These are phyloP conservation scores for Dothistroma septosporum DNA, from an alignment of 2,329 filamentous ascomycete species.

Conservation along the genomic window DNA sequence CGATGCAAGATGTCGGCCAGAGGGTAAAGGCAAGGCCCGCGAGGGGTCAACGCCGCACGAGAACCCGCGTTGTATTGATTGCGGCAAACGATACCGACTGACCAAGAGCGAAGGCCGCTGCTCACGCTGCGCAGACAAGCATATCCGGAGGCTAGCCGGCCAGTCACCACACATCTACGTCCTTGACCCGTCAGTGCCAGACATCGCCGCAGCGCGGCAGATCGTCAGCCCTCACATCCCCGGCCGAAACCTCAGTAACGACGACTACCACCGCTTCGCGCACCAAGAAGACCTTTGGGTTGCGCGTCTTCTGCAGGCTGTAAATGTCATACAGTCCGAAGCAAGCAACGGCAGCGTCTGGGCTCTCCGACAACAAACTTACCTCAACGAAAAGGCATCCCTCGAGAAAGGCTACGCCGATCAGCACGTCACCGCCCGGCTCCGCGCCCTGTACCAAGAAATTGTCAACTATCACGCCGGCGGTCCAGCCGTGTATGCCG, in stretches of 20 bases:
- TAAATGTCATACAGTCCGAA: slow-evolving; percentile 13
- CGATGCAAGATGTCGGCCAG: not conserved
- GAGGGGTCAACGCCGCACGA: not conserved
- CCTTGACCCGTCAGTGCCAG: slow-evolving; percentile 14
- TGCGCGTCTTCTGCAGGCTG: slow-evolving; percentile 13
- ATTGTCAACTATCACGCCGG: slow-evolving; percentile 17
- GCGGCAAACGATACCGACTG: slow-evolving; percentile 7
- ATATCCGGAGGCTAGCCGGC: slow-evolving; percentile 13
- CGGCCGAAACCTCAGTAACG: slow-evolving; percentile 6
- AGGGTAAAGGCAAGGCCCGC: not conserved
- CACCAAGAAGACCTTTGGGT: slow-evolving; percentile 13
- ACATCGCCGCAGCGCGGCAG: slow-evolving; percentile 2
- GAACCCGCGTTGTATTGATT: slow-evolving; percentile 8
- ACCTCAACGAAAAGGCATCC: slow-evolving; percentile 18
- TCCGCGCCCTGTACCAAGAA: slow-evolving; percentile 18
- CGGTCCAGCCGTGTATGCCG: slow-evolving; percentile 11
- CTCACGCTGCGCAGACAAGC: slow-evolving; percentile 17
- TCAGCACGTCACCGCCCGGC: slow-evolving; percentile 15
- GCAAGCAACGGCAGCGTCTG: slow-evolving; percentile 8
- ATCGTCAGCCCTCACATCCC: slow-evolving; percentile 14
- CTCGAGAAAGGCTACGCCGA: slow-evolving; percentile 11
- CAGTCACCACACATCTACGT: slow-evolving; percentile 5
- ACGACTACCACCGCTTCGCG: not conserved
- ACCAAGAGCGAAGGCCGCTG: slow-evolving; percentile 11
- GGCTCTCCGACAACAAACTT: slow-evolving; percentile 16